phyloP scores from a whole-genome alignment of 305 asterid species.

The Euphrasia arctica region DNA sequence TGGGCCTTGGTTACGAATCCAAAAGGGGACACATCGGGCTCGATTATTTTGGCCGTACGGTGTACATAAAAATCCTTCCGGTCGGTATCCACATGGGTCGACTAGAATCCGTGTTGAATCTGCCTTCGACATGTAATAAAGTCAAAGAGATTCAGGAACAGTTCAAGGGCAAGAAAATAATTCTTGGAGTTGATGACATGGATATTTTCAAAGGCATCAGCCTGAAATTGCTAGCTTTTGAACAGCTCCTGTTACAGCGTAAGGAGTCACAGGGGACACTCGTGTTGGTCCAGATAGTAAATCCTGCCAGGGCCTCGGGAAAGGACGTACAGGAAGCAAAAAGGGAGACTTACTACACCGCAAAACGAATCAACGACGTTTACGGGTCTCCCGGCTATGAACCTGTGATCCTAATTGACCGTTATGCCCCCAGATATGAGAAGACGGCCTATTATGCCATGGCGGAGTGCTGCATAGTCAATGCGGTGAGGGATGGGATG shows the following conservation, averaged over 20 bases:
- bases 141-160: conserved; percentile 61
- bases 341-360: conserved; percentile 67
- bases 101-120: conserved; percentile 62
- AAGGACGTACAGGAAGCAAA: conserved; percentile 82
- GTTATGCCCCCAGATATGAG: conserved; percentile 65
- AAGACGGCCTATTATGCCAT: conserved; percentile 81
- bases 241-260: conserved; percentile 57
- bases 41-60: conserved; percentile 87
- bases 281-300: conserved; percentile 75
- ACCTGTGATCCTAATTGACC: conserved; percentile 73
- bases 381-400: conserved; percentile 51
- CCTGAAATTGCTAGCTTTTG: conserved; percentile 74
- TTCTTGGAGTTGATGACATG: conserved; percentile 89
- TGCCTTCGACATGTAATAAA: conserved; percentile 52
- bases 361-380: conserved; percentile 52
- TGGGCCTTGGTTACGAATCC: conserved; percentile 85
- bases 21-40: conserved; percentile 85
- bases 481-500: conserved; percentile 95
- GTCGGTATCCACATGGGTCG: conserved; percentile 85
- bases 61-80: conserved; percentile 76
- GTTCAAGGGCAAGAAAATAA: conserved; percentile 63
- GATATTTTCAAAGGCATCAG: conserved; percentile 89
- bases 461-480: conserved; percentile 85
- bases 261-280: conserved; percentile 45
- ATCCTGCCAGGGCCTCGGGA: conserved; percentile 84